These are phyloP conservation scores for Fusarium pseudocircinatum DNA, from an alignment of 2,329 filamentous ascomycete genomes.

Conservation along the genomic window DNA sequence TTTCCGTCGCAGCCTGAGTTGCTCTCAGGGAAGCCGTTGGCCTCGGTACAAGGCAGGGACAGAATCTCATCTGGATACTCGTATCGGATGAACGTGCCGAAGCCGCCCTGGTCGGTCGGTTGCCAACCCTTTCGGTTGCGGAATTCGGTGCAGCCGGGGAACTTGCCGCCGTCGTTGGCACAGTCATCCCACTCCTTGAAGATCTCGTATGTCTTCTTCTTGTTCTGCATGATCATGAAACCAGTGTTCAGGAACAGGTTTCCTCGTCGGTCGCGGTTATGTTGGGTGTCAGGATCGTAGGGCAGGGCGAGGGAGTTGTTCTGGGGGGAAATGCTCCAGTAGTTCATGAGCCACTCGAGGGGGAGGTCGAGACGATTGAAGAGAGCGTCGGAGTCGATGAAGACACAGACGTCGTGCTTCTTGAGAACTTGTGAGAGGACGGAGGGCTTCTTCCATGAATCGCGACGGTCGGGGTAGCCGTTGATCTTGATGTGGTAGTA, in stretches of 20 bases:
- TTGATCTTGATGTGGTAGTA: slow-evolving; percentile 56
- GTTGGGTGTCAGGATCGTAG: slow-evolving; percentile 49
- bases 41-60: slow-evolving; percentile 53
- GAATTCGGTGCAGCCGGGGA: slow-evolving; percentile 52
- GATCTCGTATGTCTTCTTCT: slow-evolving; percentile 57
- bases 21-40: slow-evolving; percentile 55
- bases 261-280: slow-evolving; percentile 53
- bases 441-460: slow-evolving; percentile 58
- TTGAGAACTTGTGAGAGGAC: slow-evolving; percentile 54
- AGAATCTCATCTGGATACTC: slow-evolving; percentile 52
- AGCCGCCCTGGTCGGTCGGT: slow-evolving; percentile 56
- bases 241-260: slow-evolving; percentile 61
- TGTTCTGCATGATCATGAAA: slow-evolving; percentile 65
- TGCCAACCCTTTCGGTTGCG: slow-evolving; percentile 48
- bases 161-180: slow-evolving; percentile 50
- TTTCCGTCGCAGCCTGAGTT: slow-evolving; percentile 51
- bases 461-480: slow-evolving; percentile 51
- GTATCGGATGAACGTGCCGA: slow-evolving; percentile 56
- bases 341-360: slow-evolving; percentile 60
- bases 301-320: slow-evolving; percentile 56
- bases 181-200: slow-evolving; percentile 59
- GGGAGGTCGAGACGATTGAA: slow-evolving; percentile 55
- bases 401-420: slow-evolving; percentile 55
- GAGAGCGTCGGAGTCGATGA: slow-evolving; percentile 57
- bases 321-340: slow-evolving; percentile 53